Base-by-base conservation (phyloP, 345 rosid species). In the Aethionema arabicum region DNA sequence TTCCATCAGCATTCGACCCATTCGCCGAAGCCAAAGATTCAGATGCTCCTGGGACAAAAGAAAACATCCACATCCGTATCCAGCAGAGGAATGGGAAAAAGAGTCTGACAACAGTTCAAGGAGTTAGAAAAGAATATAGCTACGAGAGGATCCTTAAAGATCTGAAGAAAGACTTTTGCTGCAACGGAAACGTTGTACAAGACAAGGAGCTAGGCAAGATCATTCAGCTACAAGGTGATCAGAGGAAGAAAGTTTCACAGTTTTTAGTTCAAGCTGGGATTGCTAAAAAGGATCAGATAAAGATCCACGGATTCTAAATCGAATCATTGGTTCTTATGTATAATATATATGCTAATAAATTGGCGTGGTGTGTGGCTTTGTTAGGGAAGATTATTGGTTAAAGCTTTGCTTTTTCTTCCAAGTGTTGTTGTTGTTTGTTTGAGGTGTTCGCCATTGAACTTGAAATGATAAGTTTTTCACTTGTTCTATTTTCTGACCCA, bases 191-290 rank as follows among this genome's bases (percentile, higher is more conserved):
- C 63, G 95, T 92, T 13, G 95, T 92, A 48, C 83, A 85, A 38
- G 93, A 89, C 81, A 87, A 84, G 51, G 89, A 76, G 37, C 79
- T 89, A 0, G 97, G 98, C 13, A 90, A 92, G 76, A 81, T 92
- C 61, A 86, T 91, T 48, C 98, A 91, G 61, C 93, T 92, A n/a
- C 98, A 92, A 52, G 96, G 96, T 35, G 96, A 92, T 72, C 98
- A 90, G 74, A 75, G 96, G 67, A 83, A 80, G 81, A 92, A 92
- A 21, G 91, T 83, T 0, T 75, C 85, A 14, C 79, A 82, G 0
- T 91, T 90, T 56, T 88, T 90, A 41, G 63, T 82, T 47, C 83
- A 82, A 46, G 63, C 76, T 11, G 83, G 83, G 38, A 41, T 90
- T 21, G 93, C 79, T 65, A 79, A 84, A 79, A 87, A 82, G 78